phyloP scores from a whole-genome alignment of 2,329 filamentous ascomycete genomes.

The Neurospora crassa region DNA sequence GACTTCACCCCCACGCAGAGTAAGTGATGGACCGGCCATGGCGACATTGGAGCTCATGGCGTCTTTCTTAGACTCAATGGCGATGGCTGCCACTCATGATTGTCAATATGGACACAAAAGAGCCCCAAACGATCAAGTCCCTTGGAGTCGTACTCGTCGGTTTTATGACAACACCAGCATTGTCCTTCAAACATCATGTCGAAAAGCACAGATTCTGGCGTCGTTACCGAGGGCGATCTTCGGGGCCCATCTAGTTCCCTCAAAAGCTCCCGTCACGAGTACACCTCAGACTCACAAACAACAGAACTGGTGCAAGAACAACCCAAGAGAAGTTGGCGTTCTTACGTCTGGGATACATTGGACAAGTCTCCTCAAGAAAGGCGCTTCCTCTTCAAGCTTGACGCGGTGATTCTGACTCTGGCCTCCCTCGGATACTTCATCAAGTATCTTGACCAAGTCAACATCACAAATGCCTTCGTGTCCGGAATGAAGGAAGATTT shows the following conservation, averaged over 20 bases:
- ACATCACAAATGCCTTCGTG: conserved; percentile 34
- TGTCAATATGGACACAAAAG: background rate
- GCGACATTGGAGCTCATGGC: background rate
- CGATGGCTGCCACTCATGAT: background rate
- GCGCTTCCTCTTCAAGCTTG: conserved; percentile 25
- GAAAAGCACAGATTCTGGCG: background rate
- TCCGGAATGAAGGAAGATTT: conserved; percentile 36
- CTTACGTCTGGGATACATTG: conserved; percentile 40
- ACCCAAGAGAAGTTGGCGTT: conserved; percentile 33
- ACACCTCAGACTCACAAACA: background rate
- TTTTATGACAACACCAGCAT: background rate
- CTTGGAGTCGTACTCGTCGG: background rate
- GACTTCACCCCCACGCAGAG: background rate
- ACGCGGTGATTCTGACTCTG: conserved; percentile 26
- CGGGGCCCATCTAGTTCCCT: background rate
- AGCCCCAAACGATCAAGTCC: background rate
- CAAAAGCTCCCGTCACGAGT: background rate
- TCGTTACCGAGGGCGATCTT: background rate
- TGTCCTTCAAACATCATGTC: background rate
- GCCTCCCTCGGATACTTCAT: conserved; percentile 34
- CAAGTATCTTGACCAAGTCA: conserved; percentile 32
- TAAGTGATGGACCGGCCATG: background rate
- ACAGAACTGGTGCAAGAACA: conserved; percentile 16
- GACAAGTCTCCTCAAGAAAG: conserved; percentile 26
- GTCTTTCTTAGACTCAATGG: background rate